These are phyloP conservation scores for Fusarium zealandicum DNA, from an alignment of 2,329 filamentous ascomycete genomes.

Conservation along the genomic window DNA sequence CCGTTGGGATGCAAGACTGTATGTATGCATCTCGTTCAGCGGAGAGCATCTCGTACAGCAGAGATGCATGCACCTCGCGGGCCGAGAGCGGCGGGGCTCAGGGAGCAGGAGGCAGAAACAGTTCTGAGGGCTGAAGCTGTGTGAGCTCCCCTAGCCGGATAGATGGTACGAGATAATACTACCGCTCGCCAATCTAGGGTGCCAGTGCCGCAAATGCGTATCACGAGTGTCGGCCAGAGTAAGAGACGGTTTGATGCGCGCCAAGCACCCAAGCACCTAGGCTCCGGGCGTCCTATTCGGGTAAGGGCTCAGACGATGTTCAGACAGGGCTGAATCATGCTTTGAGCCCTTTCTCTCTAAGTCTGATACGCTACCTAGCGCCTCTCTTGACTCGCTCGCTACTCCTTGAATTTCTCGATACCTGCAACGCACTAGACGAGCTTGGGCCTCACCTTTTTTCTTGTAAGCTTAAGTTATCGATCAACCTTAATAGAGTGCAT, in stretches of 20 bases:
- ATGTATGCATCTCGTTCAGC: too few relatives aligned
- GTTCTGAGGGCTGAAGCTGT: too few relatives aligned
- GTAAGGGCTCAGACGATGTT: slow-evolving; percentile 1
- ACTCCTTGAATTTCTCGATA: background rate
- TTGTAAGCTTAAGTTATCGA: background rate
- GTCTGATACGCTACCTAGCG: background rate
- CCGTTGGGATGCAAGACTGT: too few relatives aligned
- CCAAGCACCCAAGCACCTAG: background rate
- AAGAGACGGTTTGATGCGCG: background rate
- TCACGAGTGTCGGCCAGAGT: background rate
- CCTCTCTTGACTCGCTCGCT: background rate
- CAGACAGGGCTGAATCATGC: slow-evolving; percentile 7
- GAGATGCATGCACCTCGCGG: too few relatives aligned
- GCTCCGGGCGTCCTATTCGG: too few relatives aligned
- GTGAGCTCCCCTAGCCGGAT: too few relatives aligned
- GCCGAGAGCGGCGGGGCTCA: too few relatives aligned
- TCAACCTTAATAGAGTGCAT: too few relatives aligned
- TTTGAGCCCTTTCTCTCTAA: background rate
- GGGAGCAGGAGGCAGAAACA: too few relatives aligned
- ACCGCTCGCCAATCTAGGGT: too few relatives aligned
- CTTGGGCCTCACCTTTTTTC: background rate
- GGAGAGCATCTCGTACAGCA: too few relatives aligned
- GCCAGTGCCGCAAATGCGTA: background rate
- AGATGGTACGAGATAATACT: too few relatives aligned
- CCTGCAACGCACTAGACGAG: background rate